Conservation (phyloP, 192 early-diverging fungal species). For the Anaeromyces robustus region DNA sequence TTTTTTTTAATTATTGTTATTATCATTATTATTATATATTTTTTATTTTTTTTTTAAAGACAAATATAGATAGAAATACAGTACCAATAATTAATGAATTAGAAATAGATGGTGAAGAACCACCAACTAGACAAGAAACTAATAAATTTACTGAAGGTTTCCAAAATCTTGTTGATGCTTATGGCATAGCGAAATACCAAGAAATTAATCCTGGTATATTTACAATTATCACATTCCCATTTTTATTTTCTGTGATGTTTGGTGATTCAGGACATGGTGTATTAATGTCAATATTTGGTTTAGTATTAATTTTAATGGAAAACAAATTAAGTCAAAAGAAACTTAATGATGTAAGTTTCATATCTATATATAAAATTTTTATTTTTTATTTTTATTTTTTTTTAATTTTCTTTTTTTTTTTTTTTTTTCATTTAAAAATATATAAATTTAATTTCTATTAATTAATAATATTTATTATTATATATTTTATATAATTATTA, state of each 20-base stretch:
- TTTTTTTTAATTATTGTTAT: not conserved
- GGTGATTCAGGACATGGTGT: conserved; percentile 96
- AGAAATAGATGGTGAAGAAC: conserved; percentile 69
- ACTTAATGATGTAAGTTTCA: conserved; percentile 15
- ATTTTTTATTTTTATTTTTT: not conserved
- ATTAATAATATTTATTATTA: too few relatives aligned
- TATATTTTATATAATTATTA: not conserved
- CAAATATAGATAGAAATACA: conserved; percentile 66
- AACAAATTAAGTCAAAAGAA: conserved; percentile 53
- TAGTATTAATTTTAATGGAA: conserved; percentile 66
- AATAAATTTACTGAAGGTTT: conserved; percentile 95
- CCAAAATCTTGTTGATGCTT: conserved; percentile 93
- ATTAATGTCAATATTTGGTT: conserved; percentile 59
- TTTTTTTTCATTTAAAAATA: not conserved
- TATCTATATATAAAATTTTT: too few relatives aligned
- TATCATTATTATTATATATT: not conserved
- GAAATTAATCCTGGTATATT: conserved; percentile 99
- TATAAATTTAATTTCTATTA: too few relatives aligned
- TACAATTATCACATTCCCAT: conserved; percentile 91
- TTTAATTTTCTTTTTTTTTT: not conserved
- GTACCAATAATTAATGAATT: conserved; percentile 73
- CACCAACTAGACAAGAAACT: conserved; percentile 85
- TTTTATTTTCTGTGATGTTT: conserved; percentile 99
- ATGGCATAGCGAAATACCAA: conserved; percentile 87
- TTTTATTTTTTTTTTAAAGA: conserved; percentile 6